Evolutionary conservation across 345 rosid species (phyloP).

Genomic region (Rhizophora apiculata): DNA sequence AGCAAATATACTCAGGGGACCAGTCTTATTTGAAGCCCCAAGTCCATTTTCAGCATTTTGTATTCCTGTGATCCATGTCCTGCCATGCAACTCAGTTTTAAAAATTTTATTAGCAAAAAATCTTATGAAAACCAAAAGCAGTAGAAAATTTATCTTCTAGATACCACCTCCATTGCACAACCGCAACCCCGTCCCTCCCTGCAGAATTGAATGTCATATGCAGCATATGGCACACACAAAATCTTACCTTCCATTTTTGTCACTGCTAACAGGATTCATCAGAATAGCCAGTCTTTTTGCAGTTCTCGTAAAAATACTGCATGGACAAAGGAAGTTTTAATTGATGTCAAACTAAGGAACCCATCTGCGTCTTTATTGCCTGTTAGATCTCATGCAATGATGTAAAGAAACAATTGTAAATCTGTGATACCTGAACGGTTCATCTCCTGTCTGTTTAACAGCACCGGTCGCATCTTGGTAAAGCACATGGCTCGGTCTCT

Average conservation of each 20-base stretch:
- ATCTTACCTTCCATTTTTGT: slow-evolving; percentile 57
- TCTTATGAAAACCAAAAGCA: not conserved
- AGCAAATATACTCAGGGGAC: slow-evolving; percentile 74
- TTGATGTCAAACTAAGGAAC: not conserved
- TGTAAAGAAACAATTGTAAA: not conserved
- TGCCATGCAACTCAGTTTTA: slow-evolving; percentile 27
- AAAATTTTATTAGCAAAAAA: not conserved
- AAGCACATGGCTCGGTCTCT: slow-evolving; percentile 58
- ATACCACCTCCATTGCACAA: too few species aligned
- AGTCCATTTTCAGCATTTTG: slow-evolving; percentile 56
- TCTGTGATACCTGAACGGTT: slow-evolving; percentile 75
- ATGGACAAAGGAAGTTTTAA: slow-evolving; percentile 1
- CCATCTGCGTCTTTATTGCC: not conserved
- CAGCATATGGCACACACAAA: too few species aligned
- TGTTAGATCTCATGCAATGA: not conserved
- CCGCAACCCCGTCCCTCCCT: too few species aligned
- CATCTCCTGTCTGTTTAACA: slow-evolving; percentile 60
- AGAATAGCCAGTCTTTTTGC: slow-evolving; percentile 72
- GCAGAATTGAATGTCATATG: too few species aligned
- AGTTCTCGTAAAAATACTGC: slow-evolving; percentile 61
- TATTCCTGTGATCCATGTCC: slow-evolving; percentile 65
- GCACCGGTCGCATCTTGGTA: slow-evolving; percentile 66
- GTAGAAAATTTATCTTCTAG: too few species aligned
- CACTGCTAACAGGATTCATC: slow-evolving; percentile 45
- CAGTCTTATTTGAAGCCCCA: slow-evolving; percentile 56